Evolutionary conservation across 2,329 filamentous ascomycete genomes (phyloP), one percentile per base, ranked within the genome.

Genomic region (Drechmeria coniospora): DNA sequence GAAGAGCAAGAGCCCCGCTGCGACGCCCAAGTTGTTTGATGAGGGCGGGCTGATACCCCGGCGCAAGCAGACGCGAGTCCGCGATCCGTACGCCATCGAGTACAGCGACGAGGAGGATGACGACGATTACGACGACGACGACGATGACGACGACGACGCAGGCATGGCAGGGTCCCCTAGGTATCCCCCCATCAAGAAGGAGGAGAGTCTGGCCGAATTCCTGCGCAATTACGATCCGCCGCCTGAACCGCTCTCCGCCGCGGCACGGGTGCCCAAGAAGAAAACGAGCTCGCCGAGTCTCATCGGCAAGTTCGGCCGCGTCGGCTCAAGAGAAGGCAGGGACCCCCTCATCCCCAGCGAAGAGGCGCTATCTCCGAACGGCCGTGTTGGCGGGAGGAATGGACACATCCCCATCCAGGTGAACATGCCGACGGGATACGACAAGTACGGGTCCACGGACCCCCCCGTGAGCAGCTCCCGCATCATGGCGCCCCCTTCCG

Each of bases 81-180:
- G 71, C 31, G 90, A 98, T 43, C 90, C 87, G 0, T 95, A 95
- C 39, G 82, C 84, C n/a, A 82, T 95, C 36, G 86, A 94, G 44
- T 61, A 74, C 17, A 79, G 75, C 41, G 77, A 82, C 31, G 37
- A 74, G 7, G 65, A 70, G 10, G 44, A 69, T 12, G 65, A 73
- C 5, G 57, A 53, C 8, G 40, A 50, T n/a, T n/a, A n/a, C n/a
- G n/a, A n/a, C n/a, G n/a, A n/a, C n/a, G 64, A 74, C 2, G 60
- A 47, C 4, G 44, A 69, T 12, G 65, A 73, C 5, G 57, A 53
- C 8, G 40, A 50, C n/a, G n/a, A n/a, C n/a, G n/a, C n/a, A n/a
- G n/a, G n/a, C n/a, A n/a, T n/a, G n/a, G n/a, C n/a, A n/a, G n/a
- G n/a, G n/a, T n/a, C n/a, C n/a, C n/a, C n/a, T n/a, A n/a, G n/a